Percentiles rank a stretch among this genome's conserved stretches.
These are phyloP conservation scores for Aspergillus viridinutans DNA, from an alignment of 2,329 filamentous ascomycete genomes.

Conservation along the genomic window DNA sequence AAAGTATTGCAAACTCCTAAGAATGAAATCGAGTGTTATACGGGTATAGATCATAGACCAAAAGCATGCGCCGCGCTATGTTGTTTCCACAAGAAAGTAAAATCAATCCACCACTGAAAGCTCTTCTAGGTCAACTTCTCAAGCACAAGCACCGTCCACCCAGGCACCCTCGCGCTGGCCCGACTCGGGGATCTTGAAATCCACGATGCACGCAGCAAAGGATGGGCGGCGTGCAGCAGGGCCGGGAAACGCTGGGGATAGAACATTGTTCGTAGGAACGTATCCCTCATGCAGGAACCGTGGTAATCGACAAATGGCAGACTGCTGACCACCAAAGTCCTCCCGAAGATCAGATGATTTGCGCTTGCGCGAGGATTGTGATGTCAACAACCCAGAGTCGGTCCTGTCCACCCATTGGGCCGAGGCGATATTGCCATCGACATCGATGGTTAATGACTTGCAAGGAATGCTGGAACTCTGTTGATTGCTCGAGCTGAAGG, in stretches of 20 bases:
- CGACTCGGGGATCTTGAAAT: slow-evolving; percentile 32
- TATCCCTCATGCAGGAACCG: slow-evolving; percentile 4
- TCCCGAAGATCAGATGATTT: slow-evolving; percentile 19
- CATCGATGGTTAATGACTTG: slow-evolving; percentile 20
- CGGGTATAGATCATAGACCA: neutral
- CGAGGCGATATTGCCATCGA: slow-evolving; percentile 25
- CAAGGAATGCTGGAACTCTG: slow-evolving; percentile 15
- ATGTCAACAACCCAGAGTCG: slow-evolving; percentile 4
- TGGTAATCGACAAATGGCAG: slow-evolving; percentile 11
- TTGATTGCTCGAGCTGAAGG: slow-evolving; percentile 15
- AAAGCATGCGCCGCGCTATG: neutral
- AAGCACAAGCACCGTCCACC: slow-evolving; percentile 8
- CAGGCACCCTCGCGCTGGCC: slow-evolving; percentile 20
- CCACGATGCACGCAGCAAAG: slow-evolving; percentile 35
- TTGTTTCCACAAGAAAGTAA: neutral
- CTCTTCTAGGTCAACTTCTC: neutral
- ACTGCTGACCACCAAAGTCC: slow-evolving; percentile 23
- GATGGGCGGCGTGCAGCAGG: slow-evolving; percentile 21
- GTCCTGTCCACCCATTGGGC: slow-evolving; percentile 13
- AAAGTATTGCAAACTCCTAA: no score
- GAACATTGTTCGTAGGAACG: neutral
- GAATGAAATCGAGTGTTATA: no score
- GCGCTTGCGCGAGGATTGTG: slow-evolving; percentile 22
- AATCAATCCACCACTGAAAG: neutral
- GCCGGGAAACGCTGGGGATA: neutral